Percentiles rank a stretch among this genome's conserved stretches.
Conservation (phyloP, 2,329 filamentous ascomycete genomes). For the Aspergillus vadensis region DNA sequence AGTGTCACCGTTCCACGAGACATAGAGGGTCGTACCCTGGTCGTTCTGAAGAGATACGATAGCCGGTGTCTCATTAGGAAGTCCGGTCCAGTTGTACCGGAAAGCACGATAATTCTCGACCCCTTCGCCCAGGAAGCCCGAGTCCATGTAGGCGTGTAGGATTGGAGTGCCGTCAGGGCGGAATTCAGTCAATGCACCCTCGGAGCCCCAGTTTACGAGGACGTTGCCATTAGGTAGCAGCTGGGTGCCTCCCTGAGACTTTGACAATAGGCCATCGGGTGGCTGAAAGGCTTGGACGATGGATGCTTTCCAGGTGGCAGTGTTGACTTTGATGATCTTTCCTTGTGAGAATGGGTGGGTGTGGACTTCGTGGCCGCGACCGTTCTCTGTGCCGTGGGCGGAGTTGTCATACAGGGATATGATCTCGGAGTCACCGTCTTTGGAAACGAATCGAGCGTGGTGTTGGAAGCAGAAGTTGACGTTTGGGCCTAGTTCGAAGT, state of each 20-base stretch:
- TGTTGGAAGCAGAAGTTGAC: slow-evolving; percentile 40
- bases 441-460: slow-evolving; percentile 33
- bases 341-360: slow-evolving; percentile 6
- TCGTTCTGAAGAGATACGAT: slow-evolving; percentile 26
- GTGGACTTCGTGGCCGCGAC: slow-evolving; percentile 28
- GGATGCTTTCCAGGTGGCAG: too few species aligned
- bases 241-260: slow-evolving; percentile 36
- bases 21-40: background rate
- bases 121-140: slow-evolving; percentile 30
- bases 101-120: slow-evolving; percentile 44
- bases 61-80: slow-evolving; percentile 30
- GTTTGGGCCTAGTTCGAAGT: slow-evolving; percentile 31
- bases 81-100: slow-evolving; percentile 39
- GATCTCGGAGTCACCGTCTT: slow-evolving; percentile 25
- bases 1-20: background rate
- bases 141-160: slow-evolving; percentile 31
- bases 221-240: slow-evolving; percentile 37
- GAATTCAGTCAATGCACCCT: slow-evolving; percentile 37
- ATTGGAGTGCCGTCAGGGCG: slow-evolving; percentile 27
- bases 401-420: slow-evolving; percentile 37
- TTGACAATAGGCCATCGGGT: slow-evolving; percentile 34
- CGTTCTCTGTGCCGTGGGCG: slow-evolving; percentile 28
- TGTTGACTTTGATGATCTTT: too few species aligned
- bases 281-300: slow-evolving; percentile 12
- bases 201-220: slow-evolving; percentile 37